phyloP scores from a whole-genome alignment of 2,329 filamentous ascomycete genomes.

The Aspergillus unguis region DNA sequence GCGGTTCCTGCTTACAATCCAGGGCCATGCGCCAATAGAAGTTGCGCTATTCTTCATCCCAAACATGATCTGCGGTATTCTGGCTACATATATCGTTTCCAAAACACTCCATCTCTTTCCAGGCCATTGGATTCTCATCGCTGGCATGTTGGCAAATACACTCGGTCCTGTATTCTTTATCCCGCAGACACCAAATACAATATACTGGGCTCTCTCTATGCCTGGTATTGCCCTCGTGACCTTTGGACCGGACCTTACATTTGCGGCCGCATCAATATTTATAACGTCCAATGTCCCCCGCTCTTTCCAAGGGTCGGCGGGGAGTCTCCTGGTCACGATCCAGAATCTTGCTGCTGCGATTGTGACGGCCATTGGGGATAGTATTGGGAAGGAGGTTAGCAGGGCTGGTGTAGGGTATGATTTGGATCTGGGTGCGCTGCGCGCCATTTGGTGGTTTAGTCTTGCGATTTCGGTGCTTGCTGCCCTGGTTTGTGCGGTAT shows the following conservation, averaged over 20 bases:
- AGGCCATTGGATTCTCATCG: constrained; percentile 4
- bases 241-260: background rate
- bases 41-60: constrained; percentile 38
- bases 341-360: constrained; percentile 45
- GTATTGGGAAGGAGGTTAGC: constrained; percentile 27
- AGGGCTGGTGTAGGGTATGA: constrained; percentile 15
- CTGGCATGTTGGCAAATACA: background rate
- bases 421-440: constrained; percentile 32
- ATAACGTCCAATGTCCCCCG: constrained; percentile 25
- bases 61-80: constrained; percentile 1
- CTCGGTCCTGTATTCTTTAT: background rate
- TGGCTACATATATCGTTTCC: constrained; percentile 1
- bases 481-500: constrained; percentile 31
- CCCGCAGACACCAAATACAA: background rate
- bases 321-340: constrained; percentile 44
- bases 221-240: background rate
- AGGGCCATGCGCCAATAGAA: constrained; percentile 35
- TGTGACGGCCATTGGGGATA: constrained; percentile 27
- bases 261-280: background rate
- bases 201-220: background rate
- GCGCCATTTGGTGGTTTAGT: constrained; percentile 39
- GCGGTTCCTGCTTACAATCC: constrained; percentile 34
- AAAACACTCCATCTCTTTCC: constrained; percentile 8
- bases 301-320: constrained; percentile 45
- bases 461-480: constrained; percentile 30